These are phyloP conservation scores for Ganoderma sinense DNA, from an alignment of 1,284 basidiomycete species.

Conservation along the genomic window DNA sequence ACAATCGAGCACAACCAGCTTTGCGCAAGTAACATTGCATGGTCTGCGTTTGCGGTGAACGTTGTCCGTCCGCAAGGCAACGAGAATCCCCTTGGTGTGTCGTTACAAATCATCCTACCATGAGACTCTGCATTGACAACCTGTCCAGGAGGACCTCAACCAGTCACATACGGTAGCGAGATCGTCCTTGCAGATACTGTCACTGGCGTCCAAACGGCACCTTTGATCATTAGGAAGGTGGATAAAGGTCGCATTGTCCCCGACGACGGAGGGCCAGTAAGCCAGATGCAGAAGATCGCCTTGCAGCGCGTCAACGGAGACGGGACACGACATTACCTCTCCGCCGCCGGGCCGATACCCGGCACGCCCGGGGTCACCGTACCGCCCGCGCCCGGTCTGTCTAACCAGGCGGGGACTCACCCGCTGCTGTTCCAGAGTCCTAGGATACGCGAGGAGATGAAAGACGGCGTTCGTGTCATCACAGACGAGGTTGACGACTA, in stretches of 20 bases:
- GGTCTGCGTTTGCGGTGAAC: conserved; percentile 95
- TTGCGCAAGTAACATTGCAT: conserved; percentile 86
- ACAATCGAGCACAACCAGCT: conserved; percentile 86
- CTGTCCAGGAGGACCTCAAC: conserved; percentile 64
- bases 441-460: conserved; percentile 75
- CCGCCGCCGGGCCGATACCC: conserved; percentile 83
- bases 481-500: conserved; percentile 94
- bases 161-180: conserved; percentile 92
- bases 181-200: conserved; percentile 86
- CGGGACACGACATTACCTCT: conserved; percentile 82
- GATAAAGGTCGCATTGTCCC: conserved; percentile 87
- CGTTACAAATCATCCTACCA: conserved; percentile 56
- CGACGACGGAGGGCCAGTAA: conserved; percentile 90
- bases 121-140: conserved; percentile 35
- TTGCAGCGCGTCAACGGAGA: conserved; percentile 85
- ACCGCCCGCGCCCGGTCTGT: conserved; percentile 71
- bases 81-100: conserved; percentile 64
- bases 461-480: conserved; percentile 72
- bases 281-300: conserved; percentile 96
- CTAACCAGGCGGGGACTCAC: conserved; percentile 80
- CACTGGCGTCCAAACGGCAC: conserved; percentile 87
- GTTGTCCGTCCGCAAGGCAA: conserved; percentile 71
- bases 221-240: conserved; percentile 90
- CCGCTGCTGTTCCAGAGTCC: conserved; percentile 81
- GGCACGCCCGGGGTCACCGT: conserved; percentile 71